phyloP scores from a whole-genome alignment of 108 stramenopile species.

The Epithemia pelagica region DNA sequence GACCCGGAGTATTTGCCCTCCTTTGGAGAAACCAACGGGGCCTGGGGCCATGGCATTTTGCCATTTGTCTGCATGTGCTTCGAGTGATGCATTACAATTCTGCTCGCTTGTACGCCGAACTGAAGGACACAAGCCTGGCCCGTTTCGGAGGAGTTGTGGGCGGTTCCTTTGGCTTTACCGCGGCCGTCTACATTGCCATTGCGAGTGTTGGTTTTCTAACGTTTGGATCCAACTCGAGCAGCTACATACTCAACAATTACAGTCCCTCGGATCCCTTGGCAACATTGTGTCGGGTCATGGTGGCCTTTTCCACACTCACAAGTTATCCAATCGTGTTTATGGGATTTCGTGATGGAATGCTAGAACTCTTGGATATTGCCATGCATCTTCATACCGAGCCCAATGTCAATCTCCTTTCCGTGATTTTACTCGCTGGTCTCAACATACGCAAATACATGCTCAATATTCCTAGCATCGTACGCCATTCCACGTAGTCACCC shows the following conservation, averaged over 20 bases:
- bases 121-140: conserved; percentile 55
- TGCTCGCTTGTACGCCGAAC: conserved; percentile 74
- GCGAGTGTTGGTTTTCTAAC: conserved; percentile 67
- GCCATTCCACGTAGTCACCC: too few relatives aligned
- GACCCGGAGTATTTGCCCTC: conserved; percentile 31
- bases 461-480: conserved; percentile 18
- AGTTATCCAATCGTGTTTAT: conserved; percentile 90
- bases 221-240: conserved; percentile 60
- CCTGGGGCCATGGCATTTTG: conserved; percentile 22
- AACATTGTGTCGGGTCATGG: conserved; percentile 58
- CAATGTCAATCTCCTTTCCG: conserved; percentile 53
- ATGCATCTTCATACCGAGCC: conserved; percentile 41
- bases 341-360: conserved; percentile 70
- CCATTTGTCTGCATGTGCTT: conserved; percentile 50
- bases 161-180: conserved; percentile 45
- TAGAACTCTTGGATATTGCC: conserved; percentile 57
- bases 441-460: too few relatives aligned
- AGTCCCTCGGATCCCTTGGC: conserved; percentile 61
- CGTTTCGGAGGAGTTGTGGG: conserved; percentile 53
- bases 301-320: conserved; percentile 54
- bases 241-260: conserved; percentile 84
- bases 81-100: conserved; percentile 80
- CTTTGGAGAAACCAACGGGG: conserved; percentile 43
- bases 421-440: conserved; percentile 37
- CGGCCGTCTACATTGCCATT: conserved; percentile 49